phyloP scores from a whole-genome alignment of 768 basidiomycete species.

The Hygrophorus russula region DNA sequence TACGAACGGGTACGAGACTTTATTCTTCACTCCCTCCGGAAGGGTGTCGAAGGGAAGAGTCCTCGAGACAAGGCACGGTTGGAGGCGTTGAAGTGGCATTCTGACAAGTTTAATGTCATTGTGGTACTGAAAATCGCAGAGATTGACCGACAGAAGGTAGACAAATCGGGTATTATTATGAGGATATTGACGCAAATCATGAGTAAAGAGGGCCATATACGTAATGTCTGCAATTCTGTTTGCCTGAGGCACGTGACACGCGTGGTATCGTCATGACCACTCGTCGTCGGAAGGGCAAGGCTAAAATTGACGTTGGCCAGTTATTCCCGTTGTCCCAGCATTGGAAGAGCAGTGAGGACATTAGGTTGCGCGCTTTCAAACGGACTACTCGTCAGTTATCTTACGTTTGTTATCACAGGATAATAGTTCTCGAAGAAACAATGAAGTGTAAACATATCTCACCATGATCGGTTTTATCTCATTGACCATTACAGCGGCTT shows the following conservation, averaged over 20 bases:
- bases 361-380: not conserved
- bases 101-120: slow-evolving; percentile 37
- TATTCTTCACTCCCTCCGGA: slow-evolving; percentile 24
- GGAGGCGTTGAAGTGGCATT: slow-evolving; percentile 45
- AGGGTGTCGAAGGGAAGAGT: slow-evolving; percentile 18
- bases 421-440: not conserved
- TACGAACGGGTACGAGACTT: slow-evolving; percentile 24
- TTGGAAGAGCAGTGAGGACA: slow-evolving; percentile 1
- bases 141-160: slow-evolving; percentile 20
- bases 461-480: not conserved
- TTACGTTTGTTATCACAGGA: not conserved
- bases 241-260: too few species aligned
- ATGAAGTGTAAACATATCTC: not conserved
- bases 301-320: not conserved
- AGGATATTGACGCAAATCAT: slow-evolving; percentile 30
- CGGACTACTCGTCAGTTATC: not conserved
- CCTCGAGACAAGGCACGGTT: slow-evolving; percentile 23
- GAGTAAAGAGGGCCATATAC: not conserved
- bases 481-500: slow-evolving; percentile 1
- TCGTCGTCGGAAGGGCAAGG: slow-evolving; percentile 1
- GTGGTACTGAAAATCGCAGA: slow-evolving; percentile 23
- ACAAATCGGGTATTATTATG: slow-evolving; percentile 25
- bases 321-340: slow-evolving; percentile 1
- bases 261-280: too few species aligned
- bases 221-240: too few species aligned